Percentiles rank a stretch among this genome's conserved stretches.
phyloP scores from a whole-genome alignment of 2,329 filamentous ascomycete genomes.

The Penicillium occitanis region DNA sequence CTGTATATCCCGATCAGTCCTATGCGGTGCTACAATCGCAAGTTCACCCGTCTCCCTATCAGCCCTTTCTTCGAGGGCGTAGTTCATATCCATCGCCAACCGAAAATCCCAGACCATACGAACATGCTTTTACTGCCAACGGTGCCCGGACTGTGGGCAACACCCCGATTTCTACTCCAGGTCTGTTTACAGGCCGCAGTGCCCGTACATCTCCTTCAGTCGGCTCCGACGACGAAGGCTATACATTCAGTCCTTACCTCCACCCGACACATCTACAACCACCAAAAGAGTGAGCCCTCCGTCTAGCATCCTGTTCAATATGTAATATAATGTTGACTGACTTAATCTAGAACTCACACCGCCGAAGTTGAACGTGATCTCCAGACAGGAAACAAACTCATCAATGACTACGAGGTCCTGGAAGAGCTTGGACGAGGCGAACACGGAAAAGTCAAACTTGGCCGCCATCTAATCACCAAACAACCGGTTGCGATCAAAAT shows the following conservation, averaged over 20 bases:
- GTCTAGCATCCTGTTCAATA: not conserved
- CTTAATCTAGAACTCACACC: slow-evolving; percentile 69
- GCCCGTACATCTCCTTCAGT: slow-evolving; percentile 34
- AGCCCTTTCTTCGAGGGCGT: slow-evolving; percentile 40
- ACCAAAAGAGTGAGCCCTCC: slow-evolving; percentile 67
- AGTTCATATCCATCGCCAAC: slow-evolving; percentile 47
- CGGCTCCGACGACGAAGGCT: slow-evolving; percentile 39
- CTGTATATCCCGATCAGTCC: slow-evolving; percentile 51
- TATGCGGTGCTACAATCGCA: slow-evolving; percentile 49
- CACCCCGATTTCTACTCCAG: slow-evolving; percentile 49
- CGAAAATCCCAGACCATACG: slow-evolving; percentile 24
- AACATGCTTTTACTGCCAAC: slow-evolving; percentile 25
- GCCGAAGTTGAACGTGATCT: slow-evolving; percentile 87
- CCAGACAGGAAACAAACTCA: slow-evolving; percentile 87
- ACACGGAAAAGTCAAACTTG: slow-evolving; percentile 96
- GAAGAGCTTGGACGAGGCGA: slow-evolving; percentile 94
- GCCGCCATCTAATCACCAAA: slow-evolving; percentile 71
- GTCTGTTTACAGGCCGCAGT: slow-evolving; percentile 44
- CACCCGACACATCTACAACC: slow-evolving; percentile 71
- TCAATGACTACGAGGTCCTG: slow-evolving; percentile 97
- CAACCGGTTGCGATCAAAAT: slow-evolving; percentile 97
- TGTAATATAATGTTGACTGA: slow-evolving; percentile 17
- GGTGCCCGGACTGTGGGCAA: slow-evolving; percentile 46
- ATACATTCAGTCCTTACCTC: slow-evolving; percentile 59
- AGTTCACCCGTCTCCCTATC: slow-evolving; percentile 40